Evolutionary conservation across 2,329 filamentous ascomycete genomes (phyloP).

Genomic region (Gremmenia infestans): DNA sequence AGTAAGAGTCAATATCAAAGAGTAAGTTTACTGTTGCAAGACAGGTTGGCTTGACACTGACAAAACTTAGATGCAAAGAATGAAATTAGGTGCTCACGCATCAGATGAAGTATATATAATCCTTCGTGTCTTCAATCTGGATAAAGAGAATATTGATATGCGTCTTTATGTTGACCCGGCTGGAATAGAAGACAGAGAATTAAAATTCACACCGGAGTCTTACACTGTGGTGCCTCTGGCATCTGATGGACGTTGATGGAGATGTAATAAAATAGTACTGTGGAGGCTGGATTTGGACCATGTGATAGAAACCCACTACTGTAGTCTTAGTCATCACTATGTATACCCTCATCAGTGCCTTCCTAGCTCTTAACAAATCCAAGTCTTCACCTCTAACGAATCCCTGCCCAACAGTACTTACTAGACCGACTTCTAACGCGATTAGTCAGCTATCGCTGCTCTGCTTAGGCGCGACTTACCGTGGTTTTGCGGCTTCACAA

Average conservation of each 20-base stretch:
- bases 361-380: too few relatives aligned
- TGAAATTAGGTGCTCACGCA: conserved; percentile 3
- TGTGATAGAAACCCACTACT: too few relatives aligned
- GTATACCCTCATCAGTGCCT: too few relatives aligned
- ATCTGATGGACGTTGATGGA: neutral
- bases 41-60: neutral
- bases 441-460: too few relatives aligned
- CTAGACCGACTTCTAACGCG: too few relatives aligned
- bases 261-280: too few relatives aligned
- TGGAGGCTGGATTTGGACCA: too few relatives aligned
- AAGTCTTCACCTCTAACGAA: too few relatives aligned
- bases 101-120: conserved; percentile 14
- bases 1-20: conserved; percentile 40
- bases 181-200: conserved; percentile 3
- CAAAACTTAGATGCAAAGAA: conserved; percentile 8
- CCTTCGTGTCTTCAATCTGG: conserved; percentile 12
- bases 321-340: too few relatives aligned
- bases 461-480: too few relatives aligned
- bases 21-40: conserved; percentile 28
- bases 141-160: conserved; percentile 5
- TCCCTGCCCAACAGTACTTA: too few relatives aligned
- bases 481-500: too few relatives aligned
- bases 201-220: conserved; percentile 8
- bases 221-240: neutral
- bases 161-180: conserved; percentile 8